Evolutionary conservation across 1,284 basidiomycete genomes (phyloP).

Genomic region (Tetrapyrgos nigripes): DNA sequence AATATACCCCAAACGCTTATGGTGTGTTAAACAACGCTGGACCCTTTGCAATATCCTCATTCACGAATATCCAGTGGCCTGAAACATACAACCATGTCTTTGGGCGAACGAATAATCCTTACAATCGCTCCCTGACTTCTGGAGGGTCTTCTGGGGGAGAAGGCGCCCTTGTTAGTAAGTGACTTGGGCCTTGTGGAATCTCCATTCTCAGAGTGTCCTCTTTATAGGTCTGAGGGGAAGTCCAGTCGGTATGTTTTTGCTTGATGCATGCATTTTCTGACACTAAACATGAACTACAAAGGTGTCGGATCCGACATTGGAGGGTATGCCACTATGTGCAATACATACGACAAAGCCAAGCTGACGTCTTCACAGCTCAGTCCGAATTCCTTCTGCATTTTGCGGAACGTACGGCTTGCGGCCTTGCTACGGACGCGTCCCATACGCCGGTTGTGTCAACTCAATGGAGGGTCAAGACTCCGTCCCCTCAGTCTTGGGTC

Average conservation of each 20-base stretch:
- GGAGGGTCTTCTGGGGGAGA: slow-evolving; percentile 68
- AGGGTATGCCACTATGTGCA: slow-evolving; percentile 45
- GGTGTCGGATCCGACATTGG: slow-evolving; percentile 80
- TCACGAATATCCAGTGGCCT: slow-evolving; percentile 47
- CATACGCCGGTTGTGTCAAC: slow-evolving; percentile 70
- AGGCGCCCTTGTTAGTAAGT: slow-evolving; percentile 52
- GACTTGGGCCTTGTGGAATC: slow-evolving; percentile 2
- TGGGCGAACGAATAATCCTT: slow-evolving; percentile 66
- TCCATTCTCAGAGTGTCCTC: neutral
- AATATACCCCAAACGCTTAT: slow-evolving; percentile 69
- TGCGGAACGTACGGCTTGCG: slow-evolving; percentile 75
- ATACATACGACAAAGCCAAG: slow-evolving; percentile 5
- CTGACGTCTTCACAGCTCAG: slow-evolving; percentile 45
- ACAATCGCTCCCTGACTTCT: slow-evolving; percentile 54
- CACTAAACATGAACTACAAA: neutral
- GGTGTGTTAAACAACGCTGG: slow-evolving; percentile 31
- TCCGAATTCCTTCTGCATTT: slow-evolving; percentile 74
- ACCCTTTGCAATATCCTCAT: neutral
- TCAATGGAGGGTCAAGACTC: slow-evolving; percentile 76
- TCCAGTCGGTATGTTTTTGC: slow-evolving; percentile 51
- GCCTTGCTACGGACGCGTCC: slow-evolving; percentile 75
- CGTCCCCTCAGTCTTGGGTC: slow-evolving; percentile 76
- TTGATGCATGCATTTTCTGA: neutral
- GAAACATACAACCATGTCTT: slow-evolving; percentile 64
- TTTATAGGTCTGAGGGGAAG: slow-evolving; percentile 67